Evolutionary conservation across 73 alveolate genomes (phyloP).

Genomic region (Uronychia binucleata): DNA sequence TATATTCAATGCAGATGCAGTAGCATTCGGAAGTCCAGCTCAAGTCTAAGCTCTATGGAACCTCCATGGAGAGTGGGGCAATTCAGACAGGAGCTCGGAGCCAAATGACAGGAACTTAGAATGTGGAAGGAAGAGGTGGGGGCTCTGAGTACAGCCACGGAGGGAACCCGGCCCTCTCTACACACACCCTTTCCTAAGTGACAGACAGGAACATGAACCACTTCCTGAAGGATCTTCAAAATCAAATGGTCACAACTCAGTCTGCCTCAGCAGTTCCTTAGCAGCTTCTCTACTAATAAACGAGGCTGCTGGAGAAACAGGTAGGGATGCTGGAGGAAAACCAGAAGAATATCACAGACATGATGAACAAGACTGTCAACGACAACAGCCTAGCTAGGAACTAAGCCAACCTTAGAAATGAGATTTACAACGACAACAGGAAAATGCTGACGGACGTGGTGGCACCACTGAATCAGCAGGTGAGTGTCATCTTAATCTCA

Average conservation of each 20-base stretch:
- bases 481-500: neutral
- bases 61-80: no score
- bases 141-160: no score
- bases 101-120: no score
- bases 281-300: conserved; percentile 43
- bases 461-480: conserved; percentile 59
- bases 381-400: conserved; percentile 10
- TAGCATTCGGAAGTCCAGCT: neutral
- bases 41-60: no score
- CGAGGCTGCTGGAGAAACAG: conserved; percentile 51
- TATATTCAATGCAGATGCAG: no score
- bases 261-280: conserved; percentile 27
- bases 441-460: conserved; percentile 55
- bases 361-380: conserved; percentile 38
- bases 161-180: no score
- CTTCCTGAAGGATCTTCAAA: neutral
- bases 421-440: conserved; percentile 51
- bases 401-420: conserved; percentile 19
- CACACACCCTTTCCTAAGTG: neutral
- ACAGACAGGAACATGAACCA: neutral
- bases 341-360: conserved; percentile 41
- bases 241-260: conserved; percentile 3
- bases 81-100: no score
- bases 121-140: no score
- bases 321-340: conserved; percentile 34